Base-by-base conservation (phyloP, 345 rosid species). In the Camelina laxa region DNA sequence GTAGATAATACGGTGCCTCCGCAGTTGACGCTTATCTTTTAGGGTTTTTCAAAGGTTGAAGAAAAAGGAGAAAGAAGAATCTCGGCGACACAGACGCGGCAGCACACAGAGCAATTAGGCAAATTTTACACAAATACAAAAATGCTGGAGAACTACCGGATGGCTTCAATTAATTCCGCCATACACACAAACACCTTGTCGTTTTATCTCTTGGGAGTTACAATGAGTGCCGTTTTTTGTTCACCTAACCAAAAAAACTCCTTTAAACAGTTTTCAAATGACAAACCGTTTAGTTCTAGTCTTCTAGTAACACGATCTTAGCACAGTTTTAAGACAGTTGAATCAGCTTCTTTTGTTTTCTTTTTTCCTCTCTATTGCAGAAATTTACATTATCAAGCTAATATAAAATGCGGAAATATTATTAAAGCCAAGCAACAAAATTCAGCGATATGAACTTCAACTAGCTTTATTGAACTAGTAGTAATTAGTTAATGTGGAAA, bases 31-130 rank as follows among this genome's bases (percentile, higher is more conserved):
- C 30, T 57, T 24, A 19, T 20, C 31, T 59, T 42, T 51, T 72
- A 72, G 81, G 77, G 81, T 78, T 78, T 78, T 66, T 66, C 49
- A 20, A 27, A 35, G 38, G 64, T 66, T 51, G 73, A 48, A 61
- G 66, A 41, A 61, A 36, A 22, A 24, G 27, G 27, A 24, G 27
- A 24, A 61, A 41, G 51, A 44, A 50, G 72, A 33, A 56, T 56
- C 70, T 70, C 60, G 54, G 53, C 38, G 57, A 56, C n/a, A 55
- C 27, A 11, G 42, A 20, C 36, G 36, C 36, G 55, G 64, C 24
- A 54, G 53, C 53, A 39, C 61, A 36, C 54, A 36, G 61, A 49
- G 68, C 55, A 22, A 48, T 75, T 67, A 30, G 31, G 63, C 79
- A 30, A 42, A 63, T 44, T 27, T 61, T n/a, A 63, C 54, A 38